These are phyloP conservation scores for Gelatoporia subvermispora DNA, from an alignment of 768 basidiomycete genomes.

Conservation along the genomic window DNA sequence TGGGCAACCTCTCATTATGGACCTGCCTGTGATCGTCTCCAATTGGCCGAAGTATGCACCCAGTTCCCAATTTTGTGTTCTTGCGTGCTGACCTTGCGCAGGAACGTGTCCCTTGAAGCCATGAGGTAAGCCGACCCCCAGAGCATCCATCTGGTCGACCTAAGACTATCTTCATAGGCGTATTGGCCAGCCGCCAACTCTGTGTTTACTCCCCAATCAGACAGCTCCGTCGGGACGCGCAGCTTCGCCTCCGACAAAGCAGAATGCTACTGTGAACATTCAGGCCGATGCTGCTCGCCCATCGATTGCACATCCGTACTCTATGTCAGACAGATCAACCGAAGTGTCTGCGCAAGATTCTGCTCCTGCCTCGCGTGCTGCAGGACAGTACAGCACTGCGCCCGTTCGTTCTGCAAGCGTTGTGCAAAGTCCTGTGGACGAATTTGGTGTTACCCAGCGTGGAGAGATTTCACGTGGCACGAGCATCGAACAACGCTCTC, in stretches of 20 bases:
- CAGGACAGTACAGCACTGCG: constrained; percentile 25
- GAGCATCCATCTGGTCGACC: neutral
- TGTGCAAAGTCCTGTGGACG: constrained; percentile 8
- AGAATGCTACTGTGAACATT: constrained; percentile 1
- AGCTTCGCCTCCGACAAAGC: constrained; percentile 1
- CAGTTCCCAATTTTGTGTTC: constrained; percentile 15
- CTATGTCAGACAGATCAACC: no score
- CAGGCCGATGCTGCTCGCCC: no score
- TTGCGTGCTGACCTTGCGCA: constrained; percentile 24
- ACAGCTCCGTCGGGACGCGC: neutral
- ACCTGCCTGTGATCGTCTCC: constrained; percentile 75
- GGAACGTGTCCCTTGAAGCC: constrained; percentile 69
- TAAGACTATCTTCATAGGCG: constrained; percentile 29
- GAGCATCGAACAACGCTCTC: constrained; percentile 7
- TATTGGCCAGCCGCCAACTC: constrained; percentile 43
- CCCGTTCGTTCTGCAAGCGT: constrained; percentile 14
- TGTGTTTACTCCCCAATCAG: constrained; percentile 24
- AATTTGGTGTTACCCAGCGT: constrained; percentile 13
- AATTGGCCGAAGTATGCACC: constrained; percentile 75
- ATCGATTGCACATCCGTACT: no score
- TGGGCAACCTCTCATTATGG: constrained; percentile 59
- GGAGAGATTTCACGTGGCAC: constrained; percentile 7
- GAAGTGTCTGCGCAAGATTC: no score
- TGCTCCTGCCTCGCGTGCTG: constrained; percentile 10
- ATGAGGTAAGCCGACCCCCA: constrained; percentile 33